Base-by-base conservation (phyloP, 768 basidiomycete genomes). In the Dacryopinax primogenitus region DNA sequence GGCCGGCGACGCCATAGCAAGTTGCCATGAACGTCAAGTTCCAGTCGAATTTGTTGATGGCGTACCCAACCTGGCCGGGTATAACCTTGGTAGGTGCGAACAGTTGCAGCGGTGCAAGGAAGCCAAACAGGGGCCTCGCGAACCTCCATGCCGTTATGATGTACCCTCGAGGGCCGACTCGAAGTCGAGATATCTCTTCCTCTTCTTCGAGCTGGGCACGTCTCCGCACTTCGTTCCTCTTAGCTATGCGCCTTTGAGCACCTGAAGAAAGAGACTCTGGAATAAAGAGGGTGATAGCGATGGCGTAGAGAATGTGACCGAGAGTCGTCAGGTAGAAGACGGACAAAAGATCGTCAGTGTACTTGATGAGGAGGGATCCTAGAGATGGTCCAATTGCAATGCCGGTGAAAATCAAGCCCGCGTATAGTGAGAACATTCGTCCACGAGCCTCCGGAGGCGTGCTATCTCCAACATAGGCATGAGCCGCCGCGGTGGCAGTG, bases 211-310 rank as follows among this genome's bases (percentile, higher is more conserved):
- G 32, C 15, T 35, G 34, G 4, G 33, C 32, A 11, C 63, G 36
- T 18, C 28, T 37, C 63, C 63, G 7, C 44, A 64, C 23, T 26
- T 41, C 63, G 7, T 11, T 70, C 68, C 66, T 83, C 75, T 64
- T 74, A 76, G 3, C 64, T 67, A 41, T 73, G 74, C 1, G 80
- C 76, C 16, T 71, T 68, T 65, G 73, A 3, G 73, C 82, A 80
- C 84, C 76, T 35, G 73, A 70, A 11, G 86, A 82, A 1, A 92
- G 78, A 0, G 90, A 90, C 74, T 96, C 92, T 0, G 92, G 92
- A 61, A 94, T 71, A 67, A 90, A 30, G 65, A 86, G 74, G 73
- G 83, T 80, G 30, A 83, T 70, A 58, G 84, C 68, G 41, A 79
- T 61, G 1, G 80, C 73, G 68, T 82, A 84, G 47, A 83, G 7